Percentiles rank a stretch among this genome's conserved stretches.
Conservation (phyloP, 2,329 filamentous ascomycete genomes). For the Scedosporium apiospermum region DNA sequence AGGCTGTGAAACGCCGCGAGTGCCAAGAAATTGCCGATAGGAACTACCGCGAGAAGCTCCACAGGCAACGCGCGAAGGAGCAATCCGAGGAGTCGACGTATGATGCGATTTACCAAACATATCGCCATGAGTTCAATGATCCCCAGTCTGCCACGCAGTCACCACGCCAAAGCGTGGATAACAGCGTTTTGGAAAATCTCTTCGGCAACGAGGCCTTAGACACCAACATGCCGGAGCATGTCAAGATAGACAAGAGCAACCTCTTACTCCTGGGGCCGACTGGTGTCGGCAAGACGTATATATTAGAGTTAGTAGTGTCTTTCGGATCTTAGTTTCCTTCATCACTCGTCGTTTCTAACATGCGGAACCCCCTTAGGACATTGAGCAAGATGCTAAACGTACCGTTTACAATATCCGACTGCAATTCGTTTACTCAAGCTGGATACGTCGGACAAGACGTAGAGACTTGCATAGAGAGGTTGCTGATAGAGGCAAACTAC, state of each 20-base stretch:
- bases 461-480: slow-evolving; percentile 85
- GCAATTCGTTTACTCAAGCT: slow-evolving; percentile 90
- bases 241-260: slow-evolving; percentile 94
- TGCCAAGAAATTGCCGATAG: slow-evolving; percentile 64
- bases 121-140: slow-evolving; percentile 4
- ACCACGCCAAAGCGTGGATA: slow-evolving; percentile 5
- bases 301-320: slow-evolving; percentile 51
- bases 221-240: slow-evolving; percentile 27
- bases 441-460: slow-evolving; percentile 97
- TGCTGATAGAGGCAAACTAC: slow-evolving; percentile 85
- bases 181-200: slow-evolving; percentile 27
- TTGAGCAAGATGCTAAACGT: slow-evolving; percentile 88
- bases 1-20: slow-evolving; percentile 68
- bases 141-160: not conserved
- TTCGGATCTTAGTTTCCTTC: not conserved
- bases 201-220: slow-evolving; percentile 36
- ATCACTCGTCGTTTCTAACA: slow-evolving; percentile 12
- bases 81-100: slow-evolving; percentile 29
- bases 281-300: slow-evolving; percentile 93
- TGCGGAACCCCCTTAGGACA: slow-evolving; percentile 47
- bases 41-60: slow-evolving; percentile 50
- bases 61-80: slow-evolving; percentile 63
- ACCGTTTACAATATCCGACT: slow-evolving; percentile 91
- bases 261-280: slow-evolving; percentile 84
- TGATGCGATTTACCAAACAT: slow-evolving; percentile 4